Evolutionary conservation across 2,329 filamentous ascomycete genomes (phyloP).

Genomic region (Trichoderma sp.): DNA sequence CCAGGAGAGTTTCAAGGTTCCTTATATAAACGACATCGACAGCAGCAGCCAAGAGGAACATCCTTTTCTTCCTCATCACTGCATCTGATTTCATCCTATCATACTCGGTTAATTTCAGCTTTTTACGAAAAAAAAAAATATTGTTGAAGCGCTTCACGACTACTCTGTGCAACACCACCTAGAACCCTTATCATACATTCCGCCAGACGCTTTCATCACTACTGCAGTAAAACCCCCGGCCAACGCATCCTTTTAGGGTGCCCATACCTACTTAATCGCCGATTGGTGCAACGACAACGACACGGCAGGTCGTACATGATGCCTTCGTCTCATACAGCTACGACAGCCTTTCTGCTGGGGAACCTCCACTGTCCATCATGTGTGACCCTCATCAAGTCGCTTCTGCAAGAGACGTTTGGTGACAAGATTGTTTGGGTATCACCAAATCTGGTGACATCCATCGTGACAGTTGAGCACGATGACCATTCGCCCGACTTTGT

Average conservation of each 20-base stretch:
- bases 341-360: constrained; percentile 65
- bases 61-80: not conserved
- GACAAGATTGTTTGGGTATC: constrained; percentile 60
- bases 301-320: constrained; percentile 29
- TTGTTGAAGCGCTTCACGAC: not conserved
- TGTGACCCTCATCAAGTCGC: constrained; percentile 64
- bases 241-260: not conserved
- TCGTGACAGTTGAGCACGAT: constrained; percentile 61
- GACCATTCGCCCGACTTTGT: constrained; percentile 44
- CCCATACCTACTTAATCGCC: not conserved
- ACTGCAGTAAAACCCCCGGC: not conserved
- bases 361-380: constrained; percentile 81
- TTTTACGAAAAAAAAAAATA: not conserved
- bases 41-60: not conserved
- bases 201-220: not conserved
- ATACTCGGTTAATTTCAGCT: not conserved
- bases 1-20: not conserved
- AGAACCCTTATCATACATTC: not conserved
- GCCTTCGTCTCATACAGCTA: constrained; percentile 38
- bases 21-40: not conserved
- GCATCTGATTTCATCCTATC: not conserved
- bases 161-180: not conserved
- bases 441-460: constrained; percentile 70
- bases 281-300: not conserved
- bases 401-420: constrained; percentile 50